Evolutionary conservation across 2,329 filamentous ascomycete species (phyloP).

Genomic region (Xylariales sp.): DNA sequence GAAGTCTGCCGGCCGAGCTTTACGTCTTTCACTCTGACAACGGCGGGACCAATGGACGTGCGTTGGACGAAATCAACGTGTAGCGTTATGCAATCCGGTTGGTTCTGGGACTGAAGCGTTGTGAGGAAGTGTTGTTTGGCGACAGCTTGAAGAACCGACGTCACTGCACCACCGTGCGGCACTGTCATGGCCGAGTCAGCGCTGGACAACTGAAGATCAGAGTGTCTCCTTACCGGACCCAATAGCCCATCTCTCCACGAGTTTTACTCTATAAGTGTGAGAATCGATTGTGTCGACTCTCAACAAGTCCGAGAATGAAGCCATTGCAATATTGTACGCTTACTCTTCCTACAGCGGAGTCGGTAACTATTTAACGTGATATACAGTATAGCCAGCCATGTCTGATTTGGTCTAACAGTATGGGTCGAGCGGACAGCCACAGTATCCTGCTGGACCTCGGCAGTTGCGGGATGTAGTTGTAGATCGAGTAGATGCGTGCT

Average conservation of each 20-base stretch:
- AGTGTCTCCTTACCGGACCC: constrained; percentile 7
- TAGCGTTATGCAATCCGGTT: constrained; percentile 24
- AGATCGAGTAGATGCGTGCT: not conserved
- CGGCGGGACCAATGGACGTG: constrained; percentile 23
- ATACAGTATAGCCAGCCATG: too few species aligned
- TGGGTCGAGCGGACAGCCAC: not conserved
- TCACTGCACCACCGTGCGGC: constrained; percentile 67
- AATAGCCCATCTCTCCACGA: constrained; percentile 7
- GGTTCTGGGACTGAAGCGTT: constrained; percentile 23
- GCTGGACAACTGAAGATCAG: not conserved
- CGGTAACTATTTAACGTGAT: too few species aligned
- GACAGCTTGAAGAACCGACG: constrained; percentile 56
- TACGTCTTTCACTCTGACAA: constrained; percentile 21
- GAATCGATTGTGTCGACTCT: constrained; percentile 5
- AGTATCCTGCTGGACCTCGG: not conserved
- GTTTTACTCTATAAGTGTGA: constrained; percentile 9
- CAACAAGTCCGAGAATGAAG: constrained; percentile 2
- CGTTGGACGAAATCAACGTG: constrained; percentile 29
- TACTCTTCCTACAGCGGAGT: too few species aligned
- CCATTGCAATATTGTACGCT: too few species aligned
- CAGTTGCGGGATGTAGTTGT: not conserved
- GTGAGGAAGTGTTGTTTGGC: constrained; percentile 25
- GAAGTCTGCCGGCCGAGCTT: constrained; percentile 31
- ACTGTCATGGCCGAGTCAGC: constrained; percentile 38
- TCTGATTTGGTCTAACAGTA: too few species aligned